Evolutionary conservation across 164 flowering plant species (phyloP).

Genomic region (Amborella trichopoda): DNA sequence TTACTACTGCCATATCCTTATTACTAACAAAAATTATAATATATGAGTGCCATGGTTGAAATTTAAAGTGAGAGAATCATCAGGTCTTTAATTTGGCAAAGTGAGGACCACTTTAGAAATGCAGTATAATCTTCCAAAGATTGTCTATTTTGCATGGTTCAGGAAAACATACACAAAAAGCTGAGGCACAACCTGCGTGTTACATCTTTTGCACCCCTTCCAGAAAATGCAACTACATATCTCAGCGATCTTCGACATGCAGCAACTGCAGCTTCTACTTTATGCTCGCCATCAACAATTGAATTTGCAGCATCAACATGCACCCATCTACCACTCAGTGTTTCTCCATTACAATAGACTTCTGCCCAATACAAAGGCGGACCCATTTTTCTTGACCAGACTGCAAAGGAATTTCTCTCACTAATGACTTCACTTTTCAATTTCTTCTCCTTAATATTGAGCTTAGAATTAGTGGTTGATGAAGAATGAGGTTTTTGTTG

Average conservation of each 20-base stretch:
- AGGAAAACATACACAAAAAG: no score
- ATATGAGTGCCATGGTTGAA: no score
- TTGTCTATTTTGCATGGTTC: no score
- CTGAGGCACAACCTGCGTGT: slow-evolving; percentile 65
- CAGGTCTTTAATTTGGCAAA: no score
- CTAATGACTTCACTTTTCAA: no score
- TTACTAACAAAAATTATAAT: no score
- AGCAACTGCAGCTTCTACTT: slow-evolving; percentile 72
- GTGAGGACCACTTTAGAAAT: no score
- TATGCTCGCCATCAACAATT: slow-evolving; percentile 68
- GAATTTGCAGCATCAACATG: slow-evolving; percentile 87
- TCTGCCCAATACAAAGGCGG: slow-evolving; percentile 93
- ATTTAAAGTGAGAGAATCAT: no score
- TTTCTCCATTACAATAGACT: slow-evolving; percentile 76
- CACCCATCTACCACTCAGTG: slow-evolving; percentile 88
- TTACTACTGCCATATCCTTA: no score
- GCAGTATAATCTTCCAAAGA: no score
- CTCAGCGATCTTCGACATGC: slow-evolving; percentile 80
- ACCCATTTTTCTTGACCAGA: slow-evolving; percentile 75
- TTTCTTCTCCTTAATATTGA: slow-evolving; percentile 28
- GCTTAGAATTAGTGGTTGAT: slow-evolving; percentile 22
- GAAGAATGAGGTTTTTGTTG: slow-evolving; percentile 4
- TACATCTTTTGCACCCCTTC: slow-evolving; percentile 90
- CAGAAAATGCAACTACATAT: slow-evolving; percentile 97
- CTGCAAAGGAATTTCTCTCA: slow-evolving; percentile 63